These are phyloP conservation scores for Pugionium cornutum DNA, from an alignment of 345 rosid species.

Conservation along the genomic window DNA sequence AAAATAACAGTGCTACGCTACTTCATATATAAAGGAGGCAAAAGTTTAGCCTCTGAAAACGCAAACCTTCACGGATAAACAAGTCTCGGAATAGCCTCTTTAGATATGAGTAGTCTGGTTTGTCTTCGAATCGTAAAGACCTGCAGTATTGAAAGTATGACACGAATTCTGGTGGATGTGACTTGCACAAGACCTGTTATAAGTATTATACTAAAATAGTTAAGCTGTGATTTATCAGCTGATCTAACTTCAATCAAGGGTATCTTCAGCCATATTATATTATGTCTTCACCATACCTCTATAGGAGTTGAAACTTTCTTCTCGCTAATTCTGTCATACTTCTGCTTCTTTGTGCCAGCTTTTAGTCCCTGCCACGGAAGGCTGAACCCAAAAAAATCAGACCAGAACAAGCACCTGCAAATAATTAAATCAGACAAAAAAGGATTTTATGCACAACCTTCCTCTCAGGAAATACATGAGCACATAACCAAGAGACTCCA, in stretches of 20 bases:
- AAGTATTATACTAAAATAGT: slow-evolving; percentile 1
- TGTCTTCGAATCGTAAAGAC: slow-evolving; percentile 75
- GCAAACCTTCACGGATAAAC: slow-evolving; percentile 76
- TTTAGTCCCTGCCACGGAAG: slow-evolving; percentile 96
- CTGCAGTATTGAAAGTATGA: slow-evolving; percentile 90
- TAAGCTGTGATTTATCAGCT: slow-evolving; percentile 11
- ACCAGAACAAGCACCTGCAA: slow-evolving; percentile 12
- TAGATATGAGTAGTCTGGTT: slow-evolving; percentile 86
- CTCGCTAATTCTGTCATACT: slow-evolving; percentile 85
- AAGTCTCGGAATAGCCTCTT: slow-evolving; percentile 77
- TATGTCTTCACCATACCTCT: slow-evolving; percentile 55
- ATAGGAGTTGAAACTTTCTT: slow-evolving; percentile 91
- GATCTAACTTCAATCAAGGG: slow-evolving; percentile 14
- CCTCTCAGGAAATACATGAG: slow-evolving; percentile 87
- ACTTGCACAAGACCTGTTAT: slow-evolving; percentile 74
- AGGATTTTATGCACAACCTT: slow-evolving; percentile 51
- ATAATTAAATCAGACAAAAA: slow-evolving; percentile 2
- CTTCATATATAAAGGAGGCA: slow-evolving; percentile 7
- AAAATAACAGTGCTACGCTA: not conserved
- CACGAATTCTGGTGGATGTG: slow-evolving; percentile 67
- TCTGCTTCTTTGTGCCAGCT: slow-evolving; percentile 88
- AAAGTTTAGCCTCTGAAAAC: not conserved
- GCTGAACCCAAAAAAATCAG: slow-evolving; percentile 44
- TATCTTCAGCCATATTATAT: not conserved
- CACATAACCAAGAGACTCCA: slow-evolving; percentile 88